Evolutionary conservation across 371 early-diverging fungal genomes (phyloP).

Genomic region (Mucor plumbeus): DNA sequence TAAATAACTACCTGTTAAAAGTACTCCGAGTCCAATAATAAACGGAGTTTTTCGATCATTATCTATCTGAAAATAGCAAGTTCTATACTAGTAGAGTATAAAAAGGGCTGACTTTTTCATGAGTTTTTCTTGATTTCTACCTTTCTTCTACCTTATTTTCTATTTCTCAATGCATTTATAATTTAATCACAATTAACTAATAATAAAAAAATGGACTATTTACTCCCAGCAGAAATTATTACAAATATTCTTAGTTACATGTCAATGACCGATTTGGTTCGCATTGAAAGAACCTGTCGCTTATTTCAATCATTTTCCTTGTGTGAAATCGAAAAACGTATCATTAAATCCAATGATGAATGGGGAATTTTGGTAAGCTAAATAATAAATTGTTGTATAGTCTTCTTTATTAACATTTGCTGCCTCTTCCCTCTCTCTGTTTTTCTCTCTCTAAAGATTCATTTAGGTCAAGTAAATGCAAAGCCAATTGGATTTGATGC

Average conservation of each 20-base stretch:
- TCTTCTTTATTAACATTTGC: too few species aligned
- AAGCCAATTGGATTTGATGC: slow-evolving; percentile 43
- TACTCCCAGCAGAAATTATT: slow-evolving; percentile 50
- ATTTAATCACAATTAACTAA: background rate
- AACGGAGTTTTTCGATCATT: slow-evolving; percentile 24
- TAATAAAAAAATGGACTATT: slow-evolving; percentile 20
- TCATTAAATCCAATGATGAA: slow-evolving; percentile 31
- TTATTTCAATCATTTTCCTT: slow-evolving; percentile 42
- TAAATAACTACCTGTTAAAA: background rate
- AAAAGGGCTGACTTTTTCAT: slow-evolving; percentile 13
- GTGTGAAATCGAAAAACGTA: slow-evolving; percentile 45
- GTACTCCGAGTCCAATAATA: background rate
- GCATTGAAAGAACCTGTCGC: slow-evolving; percentile 45
- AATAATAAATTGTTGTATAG: too few species aligned
- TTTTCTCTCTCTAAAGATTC: slow-evolving; percentile 34
- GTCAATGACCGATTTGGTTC: slow-evolving; percentile 45
- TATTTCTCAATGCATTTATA: background rate
- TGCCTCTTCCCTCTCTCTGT: too few species aligned
- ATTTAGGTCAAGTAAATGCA: slow-evolving; percentile 45
- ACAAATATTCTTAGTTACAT: slow-evolving; percentile 39
- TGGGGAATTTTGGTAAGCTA: slow-evolving; percentile 47
- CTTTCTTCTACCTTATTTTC: background rate
- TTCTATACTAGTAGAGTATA: slow-evolving; percentile 10
- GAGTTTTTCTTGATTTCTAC: background rate
- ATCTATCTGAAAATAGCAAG: slow-evolving; percentile 15